Conservation (phyloP, 176 grass and related monocot genomes). For the Eleusine coracana region DNA sequence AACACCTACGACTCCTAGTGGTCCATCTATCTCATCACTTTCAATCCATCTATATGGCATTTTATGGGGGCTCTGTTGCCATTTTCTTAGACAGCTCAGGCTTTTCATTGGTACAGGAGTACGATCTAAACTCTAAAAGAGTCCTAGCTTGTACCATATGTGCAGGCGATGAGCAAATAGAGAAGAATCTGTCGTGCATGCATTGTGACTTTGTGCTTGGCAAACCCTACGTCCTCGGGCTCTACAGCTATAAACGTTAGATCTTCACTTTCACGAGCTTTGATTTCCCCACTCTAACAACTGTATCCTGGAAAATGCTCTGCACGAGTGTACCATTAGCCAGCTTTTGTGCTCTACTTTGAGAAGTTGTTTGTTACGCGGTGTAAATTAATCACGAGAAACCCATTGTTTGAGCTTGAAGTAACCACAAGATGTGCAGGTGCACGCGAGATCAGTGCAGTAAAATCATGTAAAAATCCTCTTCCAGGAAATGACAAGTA, state of each 20-base stretch:
- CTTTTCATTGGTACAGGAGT: slow-evolving; percentile 48
- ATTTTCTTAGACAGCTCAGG: slow-evolving; percentile 25
- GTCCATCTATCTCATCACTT: background rate
- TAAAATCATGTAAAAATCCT: background rate
- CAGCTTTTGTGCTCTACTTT: slow-evolving; percentile 41
- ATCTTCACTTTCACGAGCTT: slow-evolving; percentile 50
- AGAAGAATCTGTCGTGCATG: slow-evolving; percentile 49
- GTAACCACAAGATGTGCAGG: slow-evolving; percentile 10
- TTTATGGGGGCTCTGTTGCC: slow-evolving; percentile 28
- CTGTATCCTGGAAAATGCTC: slow-evolving; percentile 29
- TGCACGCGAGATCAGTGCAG: background rate
- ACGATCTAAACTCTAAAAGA: slow-evolving; percentile 47
- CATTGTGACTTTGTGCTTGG: slow-evolving; percentile 42
- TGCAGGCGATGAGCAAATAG: slow-evolving; percentile 37
- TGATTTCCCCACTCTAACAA: slow-evolving; percentile 46
- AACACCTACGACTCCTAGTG: background rate
- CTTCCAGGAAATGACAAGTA: background rate
- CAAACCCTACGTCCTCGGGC: slow-evolving; percentile 41
- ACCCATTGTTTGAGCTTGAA: slow-evolving; percentile 8
- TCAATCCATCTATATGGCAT: slow-evolving; percentile 34
- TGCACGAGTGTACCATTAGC: slow-evolving; percentile 2
- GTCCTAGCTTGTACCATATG: slow-evolving; percentile 40
- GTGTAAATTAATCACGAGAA: background rate
- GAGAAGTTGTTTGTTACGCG: background rate
- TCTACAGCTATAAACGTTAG: slow-evolving; percentile 34